These are phyloP conservation scores for Polygonum maritimum DNA, from an alignment of 148 eudicot species.

Conservation along the genomic window DNA sequence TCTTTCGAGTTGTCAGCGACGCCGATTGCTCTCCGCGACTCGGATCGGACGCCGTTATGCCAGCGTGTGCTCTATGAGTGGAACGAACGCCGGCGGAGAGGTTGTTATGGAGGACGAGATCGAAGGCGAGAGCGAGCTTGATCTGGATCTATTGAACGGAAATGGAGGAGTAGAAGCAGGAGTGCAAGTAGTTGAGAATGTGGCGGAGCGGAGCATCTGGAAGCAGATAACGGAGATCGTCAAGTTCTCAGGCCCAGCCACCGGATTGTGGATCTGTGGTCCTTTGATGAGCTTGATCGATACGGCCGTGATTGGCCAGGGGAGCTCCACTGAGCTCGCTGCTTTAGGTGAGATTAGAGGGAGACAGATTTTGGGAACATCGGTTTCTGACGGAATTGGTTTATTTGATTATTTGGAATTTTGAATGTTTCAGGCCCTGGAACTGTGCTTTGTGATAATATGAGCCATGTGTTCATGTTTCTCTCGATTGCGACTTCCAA, in stretches of 20 bases:
- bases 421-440: slow-evolving; percentile 66
- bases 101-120: neutral
- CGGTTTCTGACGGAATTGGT: neutral
- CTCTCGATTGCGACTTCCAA: slow-evolving; percentile 95
- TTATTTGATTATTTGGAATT: neutral
- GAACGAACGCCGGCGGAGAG: neutral
- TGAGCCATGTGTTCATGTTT: slow-evolving; percentile 83
- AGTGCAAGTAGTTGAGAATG: slow-evolving; percentile 11
- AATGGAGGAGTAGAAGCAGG: neutral
- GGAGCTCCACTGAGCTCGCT: slow-evolving; percentile 79
- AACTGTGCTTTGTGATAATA: slow-evolving; percentile 79
- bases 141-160: neutral
- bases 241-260: slow-evolving; percentile 88
- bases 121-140: neutral
- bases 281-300: slow-evolving; percentile 95
- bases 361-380: neutral
- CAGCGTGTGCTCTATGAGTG: neutral
- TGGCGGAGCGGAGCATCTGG: slow-evolving; percentile 49
- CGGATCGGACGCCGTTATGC: neutral
- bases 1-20: neutral
- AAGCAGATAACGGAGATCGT: slow-evolving; percentile 63
- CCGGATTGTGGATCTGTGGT: slow-evolving; percentile 85
- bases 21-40: neutral
- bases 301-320: slow-evolving; percentile 82
- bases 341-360: slow-evolving; percentile 53